These are phyloP conservation scores for Mortierella sp. DNA, from an alignment of 371 early-diverging fungal species.

Conservation along the genomic window DNA sequence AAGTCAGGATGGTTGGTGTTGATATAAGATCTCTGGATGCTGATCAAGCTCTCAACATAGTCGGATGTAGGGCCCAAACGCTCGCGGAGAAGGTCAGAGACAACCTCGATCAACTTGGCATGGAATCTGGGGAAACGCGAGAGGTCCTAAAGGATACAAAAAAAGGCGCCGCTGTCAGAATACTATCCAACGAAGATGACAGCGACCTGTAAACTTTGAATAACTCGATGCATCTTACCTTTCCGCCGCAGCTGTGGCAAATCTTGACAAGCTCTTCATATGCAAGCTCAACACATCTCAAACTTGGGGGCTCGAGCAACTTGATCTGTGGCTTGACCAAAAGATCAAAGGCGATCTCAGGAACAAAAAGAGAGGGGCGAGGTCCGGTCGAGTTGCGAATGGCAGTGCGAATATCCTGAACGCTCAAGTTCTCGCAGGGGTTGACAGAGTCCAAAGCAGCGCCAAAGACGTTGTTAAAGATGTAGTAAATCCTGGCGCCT, in stretches of 20 bases:
- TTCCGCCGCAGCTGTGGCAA: slow-evolving; percentile 87
- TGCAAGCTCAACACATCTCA: slow-evolving; percentile 89
- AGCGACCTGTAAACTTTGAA: neutral
- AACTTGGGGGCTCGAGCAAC: slow-evolving; percentile 84
- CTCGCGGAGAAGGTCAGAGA: slow-evolving; percentile 87
- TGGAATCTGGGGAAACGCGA: slow-evolving; percentile 87
- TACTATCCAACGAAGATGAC: neutral
- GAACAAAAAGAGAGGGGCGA: slow-evolving; percentile 89
- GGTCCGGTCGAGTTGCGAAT: slow-evolving; percentile 94
- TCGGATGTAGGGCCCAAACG: slow-evolving; percentile 77
- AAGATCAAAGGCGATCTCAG: slow-evolving; percentile 92
- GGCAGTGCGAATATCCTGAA: slow-evolving; percentile 89
- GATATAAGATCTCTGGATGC: slow-evolving; percentile 91
- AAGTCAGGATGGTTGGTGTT: slow-evolving; percentile 96
- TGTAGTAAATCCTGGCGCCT: slow-evolving; percentile 93
- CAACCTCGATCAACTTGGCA: slow-evolving; percentile 80
- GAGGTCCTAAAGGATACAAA: slow-evolving; percentile 66
- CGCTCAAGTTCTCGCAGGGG: slow-evolving; percentile 83
- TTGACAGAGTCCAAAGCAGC: slow-evolving; percentile 82
- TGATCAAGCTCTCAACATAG: slow-evolving; percentile 87
- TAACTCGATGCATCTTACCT: slow-evolving; percentile 51
- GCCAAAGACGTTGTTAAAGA: slow-evolving; percentile 90
- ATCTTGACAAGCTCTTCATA: slow-evolving; percentile 92
- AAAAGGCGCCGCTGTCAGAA: neutral
- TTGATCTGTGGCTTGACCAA: slow-evolving; percentile 89